Evolutionary conservation across 139 green algal genomes (phyloP), one percentile per base, ranked within the genome.

Genomic region (Chlamydomonas sphaeroides): DNA sequence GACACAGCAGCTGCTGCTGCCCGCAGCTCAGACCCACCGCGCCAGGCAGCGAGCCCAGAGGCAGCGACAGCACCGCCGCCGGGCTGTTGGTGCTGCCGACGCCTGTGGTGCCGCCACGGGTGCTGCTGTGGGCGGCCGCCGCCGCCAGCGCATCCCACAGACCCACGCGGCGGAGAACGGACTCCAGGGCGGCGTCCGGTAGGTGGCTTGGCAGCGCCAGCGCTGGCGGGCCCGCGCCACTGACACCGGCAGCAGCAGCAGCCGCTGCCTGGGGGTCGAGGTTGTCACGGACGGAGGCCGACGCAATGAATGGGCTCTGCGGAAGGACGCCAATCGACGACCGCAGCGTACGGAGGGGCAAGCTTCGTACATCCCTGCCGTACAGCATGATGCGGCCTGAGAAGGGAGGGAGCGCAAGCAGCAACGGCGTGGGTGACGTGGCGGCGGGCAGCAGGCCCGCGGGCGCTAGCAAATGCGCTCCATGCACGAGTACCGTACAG

Each of bases 1-100:
- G 70, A 77, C 88, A 92, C 80, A 98, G 83, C 79, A 96, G 89
- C 89, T 97, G 95, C 81, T 92, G 88, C 85, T 97, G 94, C 1
- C 94, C 94, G 10, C 57, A 25, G 35, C 75, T 88, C 48, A 93
- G 83, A 28, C 79, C 80, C n/a, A 71, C 71, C 39, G 51, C 35
- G 49, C 18, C 56, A n/a, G 78, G 63, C 53, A 70, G 32, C 35
- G 51, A 48, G 48, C 73, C 66, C 39, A 89, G 49, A 28, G 51
- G 80, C 69, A 86, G 56, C n/a, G 45, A 39, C 61, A 89, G 79
- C 48, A 82, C 72, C 68, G 57, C 61, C 30, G 51, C 51, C 17
- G 51, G 3, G 14, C 21, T 36, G 38, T 5, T 21, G 23, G 4
- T 23, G 5, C 38, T 20, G 65, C 21, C 25, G 38, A 5, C 38